Evolutionary conservation across 2,329 filamentous ascomycete species (phyloP), one percentile per base, ranked within the genome.

Genomic region (Penicillium sp.): DNA sequence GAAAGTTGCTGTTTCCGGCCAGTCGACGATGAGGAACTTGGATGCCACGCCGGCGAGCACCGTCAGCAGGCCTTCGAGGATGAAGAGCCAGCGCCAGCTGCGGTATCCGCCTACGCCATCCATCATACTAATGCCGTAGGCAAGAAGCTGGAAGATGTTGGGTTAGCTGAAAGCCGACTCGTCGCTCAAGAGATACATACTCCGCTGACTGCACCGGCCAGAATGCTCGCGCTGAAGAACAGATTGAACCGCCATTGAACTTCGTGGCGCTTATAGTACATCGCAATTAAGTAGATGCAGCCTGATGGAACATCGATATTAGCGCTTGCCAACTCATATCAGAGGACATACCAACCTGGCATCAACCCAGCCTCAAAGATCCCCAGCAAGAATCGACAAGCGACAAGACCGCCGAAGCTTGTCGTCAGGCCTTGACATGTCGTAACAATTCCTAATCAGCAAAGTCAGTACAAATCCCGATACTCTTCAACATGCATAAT

Each of bases 81-180:
- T 74, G 58, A 78, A 77, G 30, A 78, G 73, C 75, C 74, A 77
- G 16, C 71, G 66, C 73, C 73, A 75, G 13, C 68, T 62, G 35
- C 52, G 57, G 44, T 71, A 71, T 8, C 72, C 72, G 10, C 61
- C 65, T 13, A 65, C 54, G 0, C 73, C 74, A 29, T 73, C 64
- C 62, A 76, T 67, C 34, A 70, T 58, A 18, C 64, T 61, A 48
- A 75, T 70, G 1, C 64, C 72, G 46, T 71, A 74, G 0, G 73
- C 72, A n/a, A 75, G 64, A 25, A 74, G 62, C 64, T 66, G 36
- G 16, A 16, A 7, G 27, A 13, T 1, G 1, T 29, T 43, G 2
- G 1, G 10, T 53, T 40, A 52, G 29, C 10, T 19, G 35, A 12
- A 13, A 22, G 13, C 4, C 2, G 14, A 19, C 0, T 16, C 22